Conservation (phyloP, 495 filamentous ascomycete genomes). For the Talaromyces ruber region DNA sequence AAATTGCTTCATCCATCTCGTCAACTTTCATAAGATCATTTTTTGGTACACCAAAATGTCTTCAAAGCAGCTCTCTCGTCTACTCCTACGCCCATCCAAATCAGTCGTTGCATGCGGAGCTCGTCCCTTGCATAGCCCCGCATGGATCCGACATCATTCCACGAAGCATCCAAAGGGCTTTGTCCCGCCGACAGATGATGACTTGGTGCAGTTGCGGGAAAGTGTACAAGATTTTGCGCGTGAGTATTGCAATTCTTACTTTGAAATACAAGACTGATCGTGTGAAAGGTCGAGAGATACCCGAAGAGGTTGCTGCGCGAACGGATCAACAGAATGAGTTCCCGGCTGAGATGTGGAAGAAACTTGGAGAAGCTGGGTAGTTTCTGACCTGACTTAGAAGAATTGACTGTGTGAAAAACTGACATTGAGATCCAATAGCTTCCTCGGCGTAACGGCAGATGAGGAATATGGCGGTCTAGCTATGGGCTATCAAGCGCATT, state of each 20-base stretch:
- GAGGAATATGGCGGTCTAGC: conserved; percentile 86
- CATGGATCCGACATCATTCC: conserved; percentile 32
- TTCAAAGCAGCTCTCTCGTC: conserved; percentile 15
- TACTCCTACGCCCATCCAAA: conserved; percentile 25
- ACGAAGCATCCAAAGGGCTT: conserved; percentile 87
- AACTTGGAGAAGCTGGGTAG: conserved; percentile 77
- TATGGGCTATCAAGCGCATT: conserved; percentile 96
- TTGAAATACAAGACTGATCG: background rate
- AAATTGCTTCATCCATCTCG: background rate
- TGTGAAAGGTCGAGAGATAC: conserved; percentile 47
- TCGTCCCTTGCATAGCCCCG: conserved; percentile 17
- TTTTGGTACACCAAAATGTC: conserved; percentile 19
- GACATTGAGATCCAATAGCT: conserved; percentile 27
- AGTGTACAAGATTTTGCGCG: conserved; percentile 87
- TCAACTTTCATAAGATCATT: background rate
- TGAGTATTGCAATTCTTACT: conserved; percentile 10
- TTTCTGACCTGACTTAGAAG: conserved; percentile 2
- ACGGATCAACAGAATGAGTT: conserved; percentile 87
- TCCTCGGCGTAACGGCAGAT: conserved; percentile 89
- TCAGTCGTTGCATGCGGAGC: conserved; percentile 9
- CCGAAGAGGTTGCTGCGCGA: conserved; percentile 68
- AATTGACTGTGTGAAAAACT: background rate
- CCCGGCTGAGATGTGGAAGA: conserved; percentile 85
- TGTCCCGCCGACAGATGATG: conserved; percentile 60
- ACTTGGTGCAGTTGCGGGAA: conserved; percentile 79